A percentile compares a stretch with the other conserved stretches of the same genome.
phyloP scores from a whole-genome alignment of 495 filamentous ascomycete genomes.

The Neurospora cerealis region DNA sequence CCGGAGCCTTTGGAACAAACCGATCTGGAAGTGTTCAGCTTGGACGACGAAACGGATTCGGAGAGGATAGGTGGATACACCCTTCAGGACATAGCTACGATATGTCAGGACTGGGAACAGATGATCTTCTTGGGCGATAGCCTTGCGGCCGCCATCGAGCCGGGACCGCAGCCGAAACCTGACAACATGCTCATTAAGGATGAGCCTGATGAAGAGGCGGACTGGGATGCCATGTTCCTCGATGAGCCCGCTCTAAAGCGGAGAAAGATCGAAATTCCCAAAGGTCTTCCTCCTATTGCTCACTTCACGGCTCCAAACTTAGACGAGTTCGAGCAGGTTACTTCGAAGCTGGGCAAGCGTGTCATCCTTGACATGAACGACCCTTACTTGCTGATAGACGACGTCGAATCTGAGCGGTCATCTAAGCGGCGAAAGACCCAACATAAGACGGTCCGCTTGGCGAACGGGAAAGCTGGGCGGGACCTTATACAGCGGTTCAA shows the following conservation, averaged over 20 bases:
- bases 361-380: conserved; percentile 86
- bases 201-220: conserved; percentile 41
- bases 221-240: conserved; percentile 43
- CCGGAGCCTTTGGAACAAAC: conserved; percentile 37
- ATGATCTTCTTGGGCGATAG: conserved; percentile 33
- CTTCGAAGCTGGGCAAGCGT: conserved; percentile 58
- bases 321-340: conserved; percentile 48
- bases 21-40: conserved; percentile 45
- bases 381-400: conserved; percentile 64
- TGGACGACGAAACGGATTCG: conserved; percentile 45
- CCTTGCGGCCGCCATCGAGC: conserved; percentile 7
- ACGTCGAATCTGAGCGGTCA: conserved; percentile 40
- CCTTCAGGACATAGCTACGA: conserved; percentile 62
- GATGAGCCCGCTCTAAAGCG: conserved; percentile 30
- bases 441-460: conserved; percentile 43
- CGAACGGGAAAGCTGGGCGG: conserved; percentile 43
- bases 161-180: conserved; percentile 9
- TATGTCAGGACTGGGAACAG: conserved; percentile 76
- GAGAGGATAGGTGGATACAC: conserved; percentile 59
- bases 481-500: conserved; percentile 76
- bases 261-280: conserved; percentile 21
- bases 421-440: conserved; percentile 34
- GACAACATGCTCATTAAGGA: conserved; percentile 20
- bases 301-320: conserved; percentile 34
- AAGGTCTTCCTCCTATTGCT: conserved; percentile 33